Evolutionary conservation across 164 flowering plant species (phyloP), one percentile per base, ranked within the genome.

Genomic region (Magnolia officinalis): DNA sequence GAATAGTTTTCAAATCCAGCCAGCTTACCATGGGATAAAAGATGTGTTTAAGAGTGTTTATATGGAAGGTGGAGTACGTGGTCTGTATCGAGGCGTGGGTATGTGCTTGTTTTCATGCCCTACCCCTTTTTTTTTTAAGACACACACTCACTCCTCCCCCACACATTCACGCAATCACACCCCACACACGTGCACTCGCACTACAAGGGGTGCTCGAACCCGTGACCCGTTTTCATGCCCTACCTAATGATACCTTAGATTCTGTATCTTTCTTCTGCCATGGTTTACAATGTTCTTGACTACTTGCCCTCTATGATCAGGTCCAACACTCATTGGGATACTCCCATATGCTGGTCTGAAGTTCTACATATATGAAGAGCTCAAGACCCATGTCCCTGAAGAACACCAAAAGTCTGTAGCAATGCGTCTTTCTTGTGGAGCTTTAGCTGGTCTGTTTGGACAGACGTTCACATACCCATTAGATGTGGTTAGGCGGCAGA

Each of bases 281-380:
- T 67, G 49, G 19, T 14, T 65, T 31, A 11, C 71, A 67, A 14
- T 13, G 16, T 24, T 55, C 61, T 55, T 55, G 13, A 16, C 4
- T 55, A 55, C 61, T 55, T 55, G 71, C 16, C 4, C 16, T 67
- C 50, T 67, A 29, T 31, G 6, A 18, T 37, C 88, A 96, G 99
- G 98, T 75, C 99, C 98, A 74, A 96, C 98, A 50, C 89, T 96
- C 49, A 82, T 88, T 75, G 98, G 98, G 24, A 95, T 95, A 73
- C 95, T 93, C 20, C 99, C 98, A 45, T 93, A 95, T 85, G 98
- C 99, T 81, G 99, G 98, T 64, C 82, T 95, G 73, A 96, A 96
- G 81, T 96, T 96, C 78, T 96, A 94, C 67, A 75, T 92, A 74
- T 96, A 92, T 13, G 99, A 96, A 87, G 89, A 90, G 79, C 92